Conservation (phyloP, 106 monocot species). For the Allium sativum region DNA sequence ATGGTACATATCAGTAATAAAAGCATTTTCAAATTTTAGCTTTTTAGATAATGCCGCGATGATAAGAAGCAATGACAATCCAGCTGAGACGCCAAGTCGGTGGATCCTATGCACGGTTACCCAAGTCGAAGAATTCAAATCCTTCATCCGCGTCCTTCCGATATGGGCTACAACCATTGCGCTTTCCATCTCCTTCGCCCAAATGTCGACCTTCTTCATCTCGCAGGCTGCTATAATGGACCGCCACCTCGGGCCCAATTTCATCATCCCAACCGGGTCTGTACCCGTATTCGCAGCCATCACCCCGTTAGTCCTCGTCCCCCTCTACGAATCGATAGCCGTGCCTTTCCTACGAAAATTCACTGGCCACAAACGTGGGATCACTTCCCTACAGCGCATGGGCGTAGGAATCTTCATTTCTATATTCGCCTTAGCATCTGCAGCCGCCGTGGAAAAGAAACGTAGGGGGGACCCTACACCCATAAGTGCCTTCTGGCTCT, state of each 20-base stretch:
- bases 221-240: slow-evolving; percentile 35
- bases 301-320: slow-evolving; percentile 24
- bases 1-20: neutral
- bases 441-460: slow-evolving; percentile 19
- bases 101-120: slow-evolving; percentile 50
- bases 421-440: slow-evolving; percentile 17
- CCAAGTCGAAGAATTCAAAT: slow-evolving; percentile 56
- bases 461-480: slow-evolving; percentile 4
- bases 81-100: neutral
- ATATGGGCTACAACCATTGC: slow-evolving; percentile 44
- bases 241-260: slow-evolving; percentile 12
- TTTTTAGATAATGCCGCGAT: slow-evolving; percentile 25
- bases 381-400: slow-evolving; percentile 42
- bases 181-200: slow-evolving; percentile 30
- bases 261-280: slow-evolving; percentile 28
- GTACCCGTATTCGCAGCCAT: slow-evolving; percentile 30
- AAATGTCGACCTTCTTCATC: slow-evolving; percentile 43
- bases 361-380: slow-evolving; percentile 26
- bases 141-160: slow-evolving; percentile 36
- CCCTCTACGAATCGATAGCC: slow-evolving; percentile 25
- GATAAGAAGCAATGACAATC: neutral
- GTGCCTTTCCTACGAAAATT: slow-evolving; percentile 21
- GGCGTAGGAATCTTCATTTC: slow-evolving; percentile 36
- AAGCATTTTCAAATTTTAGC: neutral
- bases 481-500: slow-evolving; percentile 26